Evolutionary conservation across 83 land plant species (phyloP).

Genomic region (Picea engelmannii): DNA sequence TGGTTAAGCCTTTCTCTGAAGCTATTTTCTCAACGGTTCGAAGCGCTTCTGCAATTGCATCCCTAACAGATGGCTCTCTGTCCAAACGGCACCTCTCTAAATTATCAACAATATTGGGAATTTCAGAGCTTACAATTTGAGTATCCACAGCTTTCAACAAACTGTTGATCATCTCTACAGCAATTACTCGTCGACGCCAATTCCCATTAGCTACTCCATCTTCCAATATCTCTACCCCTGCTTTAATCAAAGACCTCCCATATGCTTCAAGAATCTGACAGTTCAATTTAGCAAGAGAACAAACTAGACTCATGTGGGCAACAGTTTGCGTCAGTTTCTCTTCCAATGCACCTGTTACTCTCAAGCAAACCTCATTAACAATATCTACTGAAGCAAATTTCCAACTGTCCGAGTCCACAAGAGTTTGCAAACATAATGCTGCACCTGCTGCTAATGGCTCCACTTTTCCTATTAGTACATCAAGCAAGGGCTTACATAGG

Average conservation of each 20-base stretch:
- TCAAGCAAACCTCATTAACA: conserved; percentile 71
- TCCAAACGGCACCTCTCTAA: conserved; percentile 61
- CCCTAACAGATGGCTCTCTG: conserved; percentile 41
- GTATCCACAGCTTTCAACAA: conserved; percentile 60
- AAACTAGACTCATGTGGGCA: conserved; percentile 80
- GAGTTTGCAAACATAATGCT: conserved; percentile 84
- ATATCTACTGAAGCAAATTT: conserved; percentile 69
- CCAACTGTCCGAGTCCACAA: conserved; percentile 90
- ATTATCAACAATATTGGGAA: conserved; percentile 28
- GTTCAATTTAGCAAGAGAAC: conserved; percentile 69
- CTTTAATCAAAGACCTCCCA: conserved; percentile 55
- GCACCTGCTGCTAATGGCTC: conserved; percentile 78
- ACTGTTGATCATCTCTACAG: conserved; percentile 63
- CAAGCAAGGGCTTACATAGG: conserved; percentile 76
- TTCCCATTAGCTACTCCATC: conserved; percentile 35
- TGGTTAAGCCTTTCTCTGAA: conserved; percentile 27
- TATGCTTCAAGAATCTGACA: conserved; percentile 52
- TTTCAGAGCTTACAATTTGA: conserved; percentile 44
- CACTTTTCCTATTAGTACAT: conserved; percentile 45
- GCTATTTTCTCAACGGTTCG: conserved; percentile 61
- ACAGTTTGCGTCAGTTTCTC: conserved; percentile 67
- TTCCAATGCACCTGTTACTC: conserved; percentile 56
- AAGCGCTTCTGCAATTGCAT: conserved; percentile 73
- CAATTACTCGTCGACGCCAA: conserved; percentile 47
- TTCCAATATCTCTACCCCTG: conserved; percentile 58